phyloP scores from a whole-genome alignment of 305 asterid genomes.

The Fraxinus sp. region DNA sequence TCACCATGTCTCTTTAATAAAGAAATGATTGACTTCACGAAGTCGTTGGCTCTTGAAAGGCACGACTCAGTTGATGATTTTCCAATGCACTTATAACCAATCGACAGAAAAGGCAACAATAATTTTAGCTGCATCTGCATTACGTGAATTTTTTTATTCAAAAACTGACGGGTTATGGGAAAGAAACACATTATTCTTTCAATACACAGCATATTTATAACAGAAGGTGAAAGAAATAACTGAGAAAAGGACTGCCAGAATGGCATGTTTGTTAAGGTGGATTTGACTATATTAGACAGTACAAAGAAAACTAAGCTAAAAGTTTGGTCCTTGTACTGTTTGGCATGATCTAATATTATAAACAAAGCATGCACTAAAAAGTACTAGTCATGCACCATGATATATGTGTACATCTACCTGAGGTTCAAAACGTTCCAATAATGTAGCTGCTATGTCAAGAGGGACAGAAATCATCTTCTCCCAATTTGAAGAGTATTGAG shows the following conservation, averaged over 20 bases:
- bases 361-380: constrained; percentile 2
- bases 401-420: constrained; percentile 48
- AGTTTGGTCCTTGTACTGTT: neutral
- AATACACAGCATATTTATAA: constrained; percentile 1
- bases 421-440: constrained; percentile 52
- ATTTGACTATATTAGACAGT: neutral
- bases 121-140: constrained; percentile 75
- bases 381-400: constrained; percentile 21
- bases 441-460: constrained; percentile 51
- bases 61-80: constrained; percentile 63
- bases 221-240: neutral
- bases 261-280: neutral
- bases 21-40: constrained; percentile 59
- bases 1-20: constrained; percentile 56
- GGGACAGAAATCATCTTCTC: constrained; percentile 45
- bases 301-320: neutral
- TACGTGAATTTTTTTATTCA: constrained; percentile 20
- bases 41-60: constrained; percentile 59
- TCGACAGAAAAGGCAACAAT: constrained; percentile 59
- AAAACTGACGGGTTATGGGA: constrained; percentile 4
- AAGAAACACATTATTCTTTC: constrained; percentile 13
- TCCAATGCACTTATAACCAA: constrained; percentile 84
- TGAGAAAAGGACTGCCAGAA: neutral
- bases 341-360: neutral
- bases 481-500: constrained; percentile 49